Evolutionary conservation across 1,284 basidiomycete species (phyloP).

Genomic region (Cryptococcus sp.): DNA sequence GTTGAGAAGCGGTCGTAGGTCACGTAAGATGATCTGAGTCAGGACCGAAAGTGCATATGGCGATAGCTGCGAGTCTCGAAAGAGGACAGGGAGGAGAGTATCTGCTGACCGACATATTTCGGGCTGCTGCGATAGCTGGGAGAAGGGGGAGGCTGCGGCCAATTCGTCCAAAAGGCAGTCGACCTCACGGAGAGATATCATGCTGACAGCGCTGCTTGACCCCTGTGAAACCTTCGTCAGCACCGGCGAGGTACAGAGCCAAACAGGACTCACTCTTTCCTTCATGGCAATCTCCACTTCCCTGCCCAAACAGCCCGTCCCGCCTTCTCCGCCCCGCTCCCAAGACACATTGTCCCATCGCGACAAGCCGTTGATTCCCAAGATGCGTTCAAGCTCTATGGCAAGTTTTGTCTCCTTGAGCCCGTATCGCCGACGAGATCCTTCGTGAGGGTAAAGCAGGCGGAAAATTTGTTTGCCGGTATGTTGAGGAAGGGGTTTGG

Average conservation of each 20-base stretch:
- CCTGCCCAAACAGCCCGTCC: constrained; percentile 68
- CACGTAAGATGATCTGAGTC: constrained; percentile 80
- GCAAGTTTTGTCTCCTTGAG: constrained; percentile 72
- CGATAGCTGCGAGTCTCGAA: constrained; percentile 50
- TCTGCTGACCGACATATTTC: constrained; percentile 1
- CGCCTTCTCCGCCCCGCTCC: constrained; percentile 38
- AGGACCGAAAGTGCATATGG: constrained; percentile 66
- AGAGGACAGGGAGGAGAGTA: constrained; percentile 26
- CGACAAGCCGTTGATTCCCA: constrained; percentile 56
- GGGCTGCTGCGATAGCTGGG: constrained; percentile 53
- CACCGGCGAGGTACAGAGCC: background rate
- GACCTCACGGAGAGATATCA: constrained; percentile 55
- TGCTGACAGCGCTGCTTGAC: constrained; percentile 15
- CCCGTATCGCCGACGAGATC: constrained; percentile 67
- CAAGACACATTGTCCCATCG: constrained; percentile 57
- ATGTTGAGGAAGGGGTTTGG: constrained; percentile 24
- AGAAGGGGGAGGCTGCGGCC: constrained; percentile 66
- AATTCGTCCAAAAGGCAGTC: constrained; percentile 71
- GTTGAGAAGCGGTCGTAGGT: constrained; percentile 73
- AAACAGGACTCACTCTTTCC: constrained; percentile 28
- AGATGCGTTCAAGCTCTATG: constrained; percentile 58
- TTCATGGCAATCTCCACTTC: constrained; percentile 61
- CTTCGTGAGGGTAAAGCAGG: constrained; percentile 79
- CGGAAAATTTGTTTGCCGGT: constrained; percentile 60
- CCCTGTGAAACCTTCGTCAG: background rate